Percentiles rank a stretch among this genome's conserved stretches.
These are phyloP conservation scores for Linnemannia hyalina DNA, from an alignment of 192 early-diverging fungal genomes.

Conservation along the genomic window DNA sequence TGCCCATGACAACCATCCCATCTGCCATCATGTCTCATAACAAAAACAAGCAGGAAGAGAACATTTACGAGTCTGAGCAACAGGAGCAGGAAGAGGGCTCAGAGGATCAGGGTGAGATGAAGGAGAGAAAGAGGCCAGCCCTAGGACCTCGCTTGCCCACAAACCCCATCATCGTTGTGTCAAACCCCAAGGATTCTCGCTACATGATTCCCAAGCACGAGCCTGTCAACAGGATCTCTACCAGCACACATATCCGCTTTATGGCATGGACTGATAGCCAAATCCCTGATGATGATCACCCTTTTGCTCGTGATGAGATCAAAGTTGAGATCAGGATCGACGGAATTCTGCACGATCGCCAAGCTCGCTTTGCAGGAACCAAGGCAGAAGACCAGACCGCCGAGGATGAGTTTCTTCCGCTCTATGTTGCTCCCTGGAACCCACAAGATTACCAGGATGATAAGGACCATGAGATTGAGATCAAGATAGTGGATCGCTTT, in stretches of 20 bases:
- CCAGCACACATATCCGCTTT: constrained; percentile 80
- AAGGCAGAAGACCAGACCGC: constrained; percentile 42
- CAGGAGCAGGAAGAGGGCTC: not conserved
- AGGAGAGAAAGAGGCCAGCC: constrained; percentile 36
- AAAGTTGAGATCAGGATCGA: constrained; percentile 66
- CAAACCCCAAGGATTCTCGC: constrained; percentile 90
- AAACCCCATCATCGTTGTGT: constrained; percentile 82
- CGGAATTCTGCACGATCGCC: constrained; percentile 57
- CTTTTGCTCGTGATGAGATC: constrained; percentile 45
- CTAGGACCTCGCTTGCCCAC: constrained; percentile 60
- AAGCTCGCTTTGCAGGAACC: constrained; percentile 63
- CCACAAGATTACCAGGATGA: constrained; percentile 77
- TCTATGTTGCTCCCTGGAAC: constrained; percentile 84
- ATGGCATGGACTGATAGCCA: constrained; percentile 76
- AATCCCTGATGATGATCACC: constrained; percentile 32
- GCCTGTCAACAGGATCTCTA: constrained; percentile 72
- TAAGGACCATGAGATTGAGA: constrained; percentile 68
- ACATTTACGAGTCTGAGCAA: not conserved
- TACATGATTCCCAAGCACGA: constrained; percentile 80
- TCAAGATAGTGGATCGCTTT: constrained; percentile 70
- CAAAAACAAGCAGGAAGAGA: not conserved
- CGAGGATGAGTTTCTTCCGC: constrained; percentile 67
- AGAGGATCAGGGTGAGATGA: not conserved
- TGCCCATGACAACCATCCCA: constrained; percentile 75
- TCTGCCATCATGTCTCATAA: constrained; percentile 46